Evolutionary conservation across 345 rosid species (phyloP).

Genomic region (Draba incana): DNA sequence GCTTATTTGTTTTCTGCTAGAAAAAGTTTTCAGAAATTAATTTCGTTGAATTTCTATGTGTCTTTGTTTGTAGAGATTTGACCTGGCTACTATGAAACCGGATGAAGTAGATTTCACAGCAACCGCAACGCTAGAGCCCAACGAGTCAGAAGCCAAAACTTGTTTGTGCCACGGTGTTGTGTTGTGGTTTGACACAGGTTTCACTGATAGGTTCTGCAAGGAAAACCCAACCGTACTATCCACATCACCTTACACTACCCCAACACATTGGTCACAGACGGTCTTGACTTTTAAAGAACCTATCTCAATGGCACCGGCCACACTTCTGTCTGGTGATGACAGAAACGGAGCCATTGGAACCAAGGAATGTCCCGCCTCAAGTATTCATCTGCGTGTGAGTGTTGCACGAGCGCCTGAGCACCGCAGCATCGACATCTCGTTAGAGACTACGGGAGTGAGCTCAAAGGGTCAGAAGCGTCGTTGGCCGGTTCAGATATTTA

Average conservation of each 20-base stretch:
- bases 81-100: conserved; percentile 78
- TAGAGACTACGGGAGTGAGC: conserved; percentile 64
- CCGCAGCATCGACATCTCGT: conserved; percentile 84
- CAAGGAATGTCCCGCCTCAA: conserved; percentile 60
- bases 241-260: conserved; percentile 79
- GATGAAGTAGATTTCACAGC: conserved; percentile 95
- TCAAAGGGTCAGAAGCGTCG: conserved; percentile 55
- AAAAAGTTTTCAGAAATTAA: background rate
- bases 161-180: conserved; percentile 73
- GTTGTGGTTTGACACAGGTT: conserved; percentile 92
- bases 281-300: conserved; percentile 82
- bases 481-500: conserved; percentile 83
- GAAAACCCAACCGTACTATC: conserved; percentile 74
- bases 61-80: conserved; percentile 61
- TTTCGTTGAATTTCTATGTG: conserved; percentile 5
- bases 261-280: conserved; percentile 95
- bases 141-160: conserved; percentile 31
- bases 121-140: conserved; percentile 40
- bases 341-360: conserved; percentile 56
- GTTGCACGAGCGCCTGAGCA: conserved; percentile 74
- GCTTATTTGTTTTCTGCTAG: background rate
- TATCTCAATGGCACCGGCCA: conserved; percentile 63
- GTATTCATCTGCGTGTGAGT: conserved; percentile 70
- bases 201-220: conserved; percentile 86
- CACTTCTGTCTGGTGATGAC: conserved; percentile 36